Evolutionary conservation across 116 monocot species (phyloP).

Genomic region (Cymodocea nodosa): DNA sequence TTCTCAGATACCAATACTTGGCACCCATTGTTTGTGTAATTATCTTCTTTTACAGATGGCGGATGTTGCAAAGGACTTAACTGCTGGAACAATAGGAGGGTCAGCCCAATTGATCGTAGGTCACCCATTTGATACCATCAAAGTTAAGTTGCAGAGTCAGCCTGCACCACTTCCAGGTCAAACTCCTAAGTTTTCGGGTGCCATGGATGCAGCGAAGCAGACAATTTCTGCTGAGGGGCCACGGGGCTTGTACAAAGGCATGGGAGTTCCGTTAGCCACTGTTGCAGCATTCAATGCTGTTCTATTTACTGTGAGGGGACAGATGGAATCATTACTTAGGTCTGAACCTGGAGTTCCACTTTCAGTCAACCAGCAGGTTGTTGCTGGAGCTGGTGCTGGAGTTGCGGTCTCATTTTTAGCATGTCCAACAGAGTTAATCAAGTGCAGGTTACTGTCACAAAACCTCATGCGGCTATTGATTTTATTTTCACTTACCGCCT

Average conservation of each 20-base stretch:
- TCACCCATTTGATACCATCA: constrained; percentile 94
- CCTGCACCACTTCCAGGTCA: constrained; percentile 80
- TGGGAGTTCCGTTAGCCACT: constrained; percentile 93
- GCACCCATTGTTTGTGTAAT: too few relatives aligned
- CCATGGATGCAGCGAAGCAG: constrained; percentile 90
- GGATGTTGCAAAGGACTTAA: constrained; percentile 76
- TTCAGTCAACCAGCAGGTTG: constrained; percentile 64
- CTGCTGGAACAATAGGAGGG: constrained; percentile 82
- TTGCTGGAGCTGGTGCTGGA: constrained; percentile 88
- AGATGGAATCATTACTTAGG: constrained; percentile 72
- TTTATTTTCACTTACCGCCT: too few relatives aligned
- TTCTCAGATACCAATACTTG: too few relatives aligned
- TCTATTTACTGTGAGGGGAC: constrained; percentile 82
- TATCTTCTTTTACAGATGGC: constrained; percentile 49
- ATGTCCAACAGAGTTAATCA: constrained; percentile 90
- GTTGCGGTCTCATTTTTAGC: constrained; percentile 82
- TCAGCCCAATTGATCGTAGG: constrained; percentile 83
- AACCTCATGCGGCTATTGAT: too few relatives aligned
- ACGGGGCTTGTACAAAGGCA: constrained; percentile 85
- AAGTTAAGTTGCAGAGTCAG: constrained; percentile 96
- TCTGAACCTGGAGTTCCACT: constrained; percentile 53
- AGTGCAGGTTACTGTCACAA: constrained; percentile 51
- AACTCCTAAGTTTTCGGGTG: constrained; percentile 64
- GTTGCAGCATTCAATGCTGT: constrained; percentile 95
- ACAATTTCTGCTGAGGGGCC: constrained; percentile 80